phyloP scores from a whole-genome alignment of 1,284 basidiomycete species.

The Ustilago shanxiensis region DNA sequence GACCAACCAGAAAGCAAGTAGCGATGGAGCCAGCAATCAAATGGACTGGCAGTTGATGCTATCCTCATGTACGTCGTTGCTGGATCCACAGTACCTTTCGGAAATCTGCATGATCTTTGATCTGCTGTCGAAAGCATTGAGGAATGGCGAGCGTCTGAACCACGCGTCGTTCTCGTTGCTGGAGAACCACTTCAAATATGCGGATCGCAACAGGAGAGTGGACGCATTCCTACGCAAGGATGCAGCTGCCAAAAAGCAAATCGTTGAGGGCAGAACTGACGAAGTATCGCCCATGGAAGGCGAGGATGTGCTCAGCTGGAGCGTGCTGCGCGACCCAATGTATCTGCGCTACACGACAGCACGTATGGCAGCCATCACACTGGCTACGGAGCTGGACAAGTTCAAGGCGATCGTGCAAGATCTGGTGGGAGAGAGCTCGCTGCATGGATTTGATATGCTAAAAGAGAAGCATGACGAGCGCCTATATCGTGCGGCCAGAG shows the following conservation, averaged over 20 bases:
- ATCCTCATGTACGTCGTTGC: slow-evolving; percentile 48
- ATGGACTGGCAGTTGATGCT: slow-evolving; percentile 51
- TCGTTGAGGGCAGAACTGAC: background rate
- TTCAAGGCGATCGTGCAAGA: slow-evolving; percentile 51
- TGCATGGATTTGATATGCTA: slow-evolving; percentile 46
- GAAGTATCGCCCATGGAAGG: slow-evolving; percentile 1
- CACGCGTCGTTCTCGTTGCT: slow-evolving; percentile 40
- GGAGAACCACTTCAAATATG: slow-evolving; percentile 46
- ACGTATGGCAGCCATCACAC: slow-evolving; percentile 51
- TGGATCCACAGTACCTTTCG: slow-evolving; percentile 52
- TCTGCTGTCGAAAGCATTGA: slow-evolving; percentile 49
- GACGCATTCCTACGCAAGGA: slow-evolving; percentile 26
- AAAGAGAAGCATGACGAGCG: slow-evolving; percentile 42
- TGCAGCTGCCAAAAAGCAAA: slow-evolving; percentile 6
- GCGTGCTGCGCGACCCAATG: slow-evolving; percentile 44
- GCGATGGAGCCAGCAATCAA: background rate
- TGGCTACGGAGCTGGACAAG: slow-evolving; percentile 51
- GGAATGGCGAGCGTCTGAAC: slow-evolving; percentile 48
- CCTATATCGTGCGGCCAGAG: slow-evolving; percentile 10
- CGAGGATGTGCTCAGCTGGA: slow-evolving; percentile 38
- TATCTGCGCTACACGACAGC: slow-evolving; percentile 55
- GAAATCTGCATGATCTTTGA: slow-evolving; percentile 55
- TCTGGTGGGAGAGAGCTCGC: slow-evolving; percentile 50
- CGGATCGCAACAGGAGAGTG: slow-evolving; percentile 26
- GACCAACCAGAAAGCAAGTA: background rate